Evolutionary conservation across 78 protist species (phyloP).

Genomic region (Anaeramoeba ignava): DNA sequence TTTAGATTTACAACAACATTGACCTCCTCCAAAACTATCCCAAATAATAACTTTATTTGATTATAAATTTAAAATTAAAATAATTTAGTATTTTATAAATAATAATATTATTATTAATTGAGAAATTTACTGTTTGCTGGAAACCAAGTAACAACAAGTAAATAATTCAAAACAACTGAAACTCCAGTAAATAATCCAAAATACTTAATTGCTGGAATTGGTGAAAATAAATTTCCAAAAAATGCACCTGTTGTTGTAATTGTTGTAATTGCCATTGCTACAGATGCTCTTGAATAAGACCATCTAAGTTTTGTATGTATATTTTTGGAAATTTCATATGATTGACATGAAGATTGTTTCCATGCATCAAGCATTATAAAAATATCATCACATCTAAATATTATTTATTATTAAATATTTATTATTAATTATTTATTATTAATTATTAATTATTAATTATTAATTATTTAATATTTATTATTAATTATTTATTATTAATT

Average conservation of each 20-base stretch:
- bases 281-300: constrained; percentile 14
- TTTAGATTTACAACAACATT: too few relatives aligned
- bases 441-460: too few relatives aligned
- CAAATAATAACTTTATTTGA: too few relatives aligned
- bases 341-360: constrained; percentile 13
- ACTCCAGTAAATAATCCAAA: background rate
- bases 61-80: too few relatives aligned
- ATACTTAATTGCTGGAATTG: background rate
- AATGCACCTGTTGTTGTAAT: background rate
- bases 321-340: background rate
- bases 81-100: too few relatives aligned
- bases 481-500: too few relatives aligned
- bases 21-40: too few relatives aligned
- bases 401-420: too few relatives aligned
- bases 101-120: too few relatives aligned
- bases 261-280: background rate
- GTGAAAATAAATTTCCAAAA: background rate
- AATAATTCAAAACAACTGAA: background rate
- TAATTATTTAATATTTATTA: too few relatives aligned
- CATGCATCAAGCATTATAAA: constrained; percentile 28
- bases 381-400: constrained; percentile 33
- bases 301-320: constrained; percentile 15
- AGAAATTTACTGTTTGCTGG: too few relatives aligned
- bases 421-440: too few relatives aligned
- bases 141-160: background rate